Evolutionary conservation across 768 basidiomycete species (phyloP), one percentile per base, ranked within the genome.

Genomic region (Boletus pseudopeckii): DNA sequence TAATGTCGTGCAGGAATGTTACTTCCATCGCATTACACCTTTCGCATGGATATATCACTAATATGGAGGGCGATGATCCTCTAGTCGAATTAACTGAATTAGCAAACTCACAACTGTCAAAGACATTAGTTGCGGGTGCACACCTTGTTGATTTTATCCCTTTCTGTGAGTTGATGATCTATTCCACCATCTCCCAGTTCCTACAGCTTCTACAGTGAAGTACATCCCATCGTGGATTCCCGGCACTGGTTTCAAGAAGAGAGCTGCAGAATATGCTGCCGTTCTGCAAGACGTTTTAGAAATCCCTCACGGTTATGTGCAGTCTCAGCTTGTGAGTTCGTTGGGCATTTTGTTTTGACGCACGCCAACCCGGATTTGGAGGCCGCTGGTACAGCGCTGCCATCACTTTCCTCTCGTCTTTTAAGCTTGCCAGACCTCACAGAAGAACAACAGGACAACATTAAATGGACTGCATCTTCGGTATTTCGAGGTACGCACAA

Each of bases 21-120:
- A 50, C 50, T 18, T 56, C 72, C 3, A 57, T 74, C 15, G 66
- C 71, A 5, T 66, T 77, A 32, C 69, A 68, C 30, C 58, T 74
- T 14, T 67, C 68, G 0, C 78, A 77, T 51, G 77, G 77, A 2
- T 74, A 76, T 49, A 61, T 73, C 13, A 68, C 74, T 18, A 50
- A 63, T 28, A 28, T 28, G 49, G 53, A 67, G 2, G 68, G 66
- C 10, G 57, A 75, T 9, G 77, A 79, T 41, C 69, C 66, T 42
- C 71, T 75, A 39, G 60, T 76, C 38, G 53, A 50, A 8, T 52
- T 71, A 5, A 70, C 65, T 7, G 58, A 71, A 11, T 45, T 56
- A 32, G 69, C 69, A 37, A 57, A 68, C 44, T 56, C 52, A 11
- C 61, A 57, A n/a, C 40, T 74, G 9, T 59, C 63, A 0, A 9